Conservation (phyloP, 2,329 filamentous ascomycete genomes). For the Colletotrichum costaricense region DNA sequence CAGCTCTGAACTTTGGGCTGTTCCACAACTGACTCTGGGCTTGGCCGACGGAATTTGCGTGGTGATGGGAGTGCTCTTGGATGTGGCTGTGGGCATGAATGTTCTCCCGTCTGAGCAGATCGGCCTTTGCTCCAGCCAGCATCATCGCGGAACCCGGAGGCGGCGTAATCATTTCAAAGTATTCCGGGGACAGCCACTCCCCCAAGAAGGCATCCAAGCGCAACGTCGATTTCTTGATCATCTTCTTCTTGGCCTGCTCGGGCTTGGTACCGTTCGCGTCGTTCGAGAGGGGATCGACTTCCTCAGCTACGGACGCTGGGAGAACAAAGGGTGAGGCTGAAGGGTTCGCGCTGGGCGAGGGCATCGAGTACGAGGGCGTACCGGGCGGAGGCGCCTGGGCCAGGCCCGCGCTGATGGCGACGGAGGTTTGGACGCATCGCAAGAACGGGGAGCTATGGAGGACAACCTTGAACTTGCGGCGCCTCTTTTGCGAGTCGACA, state of each 20-base stretch:
- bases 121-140: slow-evolving; percentile 88
- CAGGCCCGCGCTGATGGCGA: slow-evolving; percentile 88
- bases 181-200: slow-evolving; percentile 94
- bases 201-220: slow-evolving; percentile 93
- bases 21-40: slow-evolving; percentile 51
- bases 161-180: slow-evolving; percentile 91
- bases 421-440: slow-evolving; percentile 90
- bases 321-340: slow-evolving; percentile 28
- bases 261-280: slow-evolving; percentile 29
- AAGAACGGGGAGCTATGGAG: slow-evolving; percentile 95
- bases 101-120: slow-evolving; percentile 82
- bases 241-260: slow-evolving; percentile 33
- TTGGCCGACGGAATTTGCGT: slow-evolving; percentile 33
- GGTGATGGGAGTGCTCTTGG: slow-evolving; percentile 26
- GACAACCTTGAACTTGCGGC: slow-evolving; percentile 79
- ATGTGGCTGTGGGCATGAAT: slow-evolving; percentile 57
- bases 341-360: slow-evolving; percentile 40
- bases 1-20: slow-evolving; percentile 36
- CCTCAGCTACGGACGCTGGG: slow-evolving; percentile 23
- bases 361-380: slow-evolving; percentile 45
- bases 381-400: slow-evolving; percentile 65
- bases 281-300: slow-evolving; percentile 20
- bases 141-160: slow-evolving; percentile 89
- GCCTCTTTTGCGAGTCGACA: slow-evolving; percentile 49
- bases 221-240: slow-evolving; percentile 71